These are phyloP conservation scores for Diaporthe ampelina DNA, from an alignment of 2,329 filamentous ascomycete genomes.

Conservation along the genomic window DNA sequence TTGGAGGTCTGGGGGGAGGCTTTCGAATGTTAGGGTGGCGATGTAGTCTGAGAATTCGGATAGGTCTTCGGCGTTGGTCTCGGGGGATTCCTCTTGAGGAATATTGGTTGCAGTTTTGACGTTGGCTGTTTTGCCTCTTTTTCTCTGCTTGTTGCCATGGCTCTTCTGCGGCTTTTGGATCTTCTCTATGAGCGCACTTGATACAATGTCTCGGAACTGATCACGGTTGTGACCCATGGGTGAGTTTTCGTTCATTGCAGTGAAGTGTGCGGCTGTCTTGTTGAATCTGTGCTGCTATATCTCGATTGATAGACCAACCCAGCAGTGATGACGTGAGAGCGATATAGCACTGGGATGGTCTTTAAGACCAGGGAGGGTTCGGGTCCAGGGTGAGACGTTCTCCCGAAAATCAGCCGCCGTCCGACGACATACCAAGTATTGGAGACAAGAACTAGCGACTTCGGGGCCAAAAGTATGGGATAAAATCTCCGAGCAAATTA, in stretches of 20 bases:
- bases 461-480: not conserved
- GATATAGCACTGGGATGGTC: not conserved
- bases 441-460: too few relatives aligned
- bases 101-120: not conserved
- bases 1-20: slow-evolving; percentile 73
- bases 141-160: slow-evolving; percentile 50
- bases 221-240: slow-evolving; percentile 49
- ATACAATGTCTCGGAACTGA: slow-evolving; percentile 81
- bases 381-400: too few relatives aligned
- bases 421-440: too few relatives aligned
- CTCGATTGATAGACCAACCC: too few relatives aligned
- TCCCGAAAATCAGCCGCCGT: not conserved
- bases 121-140: slow-evolving; percentile 46
- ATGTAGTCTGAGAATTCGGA: slow-evolving; percentile 88
- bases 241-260: not conserved
- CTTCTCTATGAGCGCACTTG: slow-evolving; percentile 75
- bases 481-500: not conserved
- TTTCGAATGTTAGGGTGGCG: slow-evolving; percentile 76
- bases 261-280: not conserved
- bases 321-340: too few relatives aligned
- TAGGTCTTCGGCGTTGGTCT: slow-evolving; percentile 72
- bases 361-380: not conserved
- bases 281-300: too few relatives aligned
- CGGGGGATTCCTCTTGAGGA: not conserved
- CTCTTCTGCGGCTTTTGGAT: slow-evolving; percentile 64